Evolutionary conservation across 805 yeast species (phyloP).

Genomic region (Lipomyces starkeyi): DNA sequence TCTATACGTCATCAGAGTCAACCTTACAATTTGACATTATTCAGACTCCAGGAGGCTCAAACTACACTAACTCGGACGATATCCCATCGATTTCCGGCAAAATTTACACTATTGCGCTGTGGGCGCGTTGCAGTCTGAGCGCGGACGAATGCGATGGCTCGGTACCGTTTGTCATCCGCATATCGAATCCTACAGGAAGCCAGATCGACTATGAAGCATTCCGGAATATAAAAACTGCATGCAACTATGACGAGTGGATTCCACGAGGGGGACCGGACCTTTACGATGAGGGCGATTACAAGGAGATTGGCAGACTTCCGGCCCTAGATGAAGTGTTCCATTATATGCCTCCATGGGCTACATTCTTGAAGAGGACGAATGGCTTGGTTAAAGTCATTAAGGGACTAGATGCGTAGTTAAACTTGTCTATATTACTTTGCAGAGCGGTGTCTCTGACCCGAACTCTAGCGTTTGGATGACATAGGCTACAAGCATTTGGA

Average conservation of each 20-base stretch:
- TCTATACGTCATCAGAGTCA: constrained; percentile 6
- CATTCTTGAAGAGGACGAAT: constrained; percentile 64
- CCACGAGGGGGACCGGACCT: constrained; percentile 16
- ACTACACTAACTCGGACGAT: not conserved
- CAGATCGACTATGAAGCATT: constrained; percentile 8
- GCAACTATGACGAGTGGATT: constrained; percentile 80
- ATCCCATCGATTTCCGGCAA: not conserved
- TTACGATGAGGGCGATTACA: not conserved
- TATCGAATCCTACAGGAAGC: constrained; percentile 11
- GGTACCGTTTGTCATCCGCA: constrained; percentile 14
- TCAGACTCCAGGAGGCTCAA: not conserved
- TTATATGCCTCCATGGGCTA: constrained; percentile 69
- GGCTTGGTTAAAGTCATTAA: constrained; percentile 70
- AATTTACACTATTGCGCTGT: constrained; percentile 15
- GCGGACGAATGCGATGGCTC: constrained; percentile 17
- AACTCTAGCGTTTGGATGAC: not conserved
- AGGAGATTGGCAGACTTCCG: constrained; percentile 59
- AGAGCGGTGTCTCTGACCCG: not conserved
- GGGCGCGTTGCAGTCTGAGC: constrained; percentile 25
- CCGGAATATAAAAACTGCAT: constrained; percentile 50
- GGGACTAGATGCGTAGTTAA: constrained; percentile 47
- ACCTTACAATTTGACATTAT: not conserved
- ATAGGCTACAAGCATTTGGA: too few relatives aligned
- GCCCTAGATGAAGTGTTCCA: constrained; percentile 72
- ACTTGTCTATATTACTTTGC: not conserved